Base-by-base conservation (phyloP, 257 asterid genomes). In the Penstemon barbatus region DNA sequence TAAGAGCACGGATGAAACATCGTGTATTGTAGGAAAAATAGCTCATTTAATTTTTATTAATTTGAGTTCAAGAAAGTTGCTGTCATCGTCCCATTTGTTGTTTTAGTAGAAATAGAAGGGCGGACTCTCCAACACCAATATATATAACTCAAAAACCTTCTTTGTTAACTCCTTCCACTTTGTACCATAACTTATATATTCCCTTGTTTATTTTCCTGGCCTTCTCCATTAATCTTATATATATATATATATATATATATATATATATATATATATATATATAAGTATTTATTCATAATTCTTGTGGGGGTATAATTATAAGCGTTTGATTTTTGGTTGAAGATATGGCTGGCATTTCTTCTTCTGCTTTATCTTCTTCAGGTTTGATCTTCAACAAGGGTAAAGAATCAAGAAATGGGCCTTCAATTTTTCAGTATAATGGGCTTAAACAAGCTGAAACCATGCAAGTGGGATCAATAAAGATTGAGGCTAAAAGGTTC, bases 331-430 rank as follows among this genome's bases (percentile, higher is more conserved):
- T 58, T 4, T 61, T 61, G 53, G 48, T 15, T 42, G 8, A 41
- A 48, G 69, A 73, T 25, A 84, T 87, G 94, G 88, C 87, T 51
- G 65, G 74, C 67, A 57, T 77, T 74, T 66, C 77, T 74, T 66
- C 77, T 73, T 78, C 73, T 72, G 63, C 83, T 1, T 76, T 80
- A 0, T 78, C 82, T 74, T 81, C 82, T 58, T 74, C 85, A 48
- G 81, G 57, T 38, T 75, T 83, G 71, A 73, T 80, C 71, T 48
- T 80, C 72, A 63, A 50, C 55, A 74, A 68, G 72, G 64, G 55
- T 40, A 68, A 43, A 69, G 85, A 86, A 50, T 72, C 83, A 57
- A 69, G 73, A 67, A 74, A 71, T 75, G 87, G 85, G 45, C 72
- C 70, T 60, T 78, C 82, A 0, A 48, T 80, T 45, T 48, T 63